Conservation (phyloP, 306 rosid genomes). For the Glycine soja region DNA sequence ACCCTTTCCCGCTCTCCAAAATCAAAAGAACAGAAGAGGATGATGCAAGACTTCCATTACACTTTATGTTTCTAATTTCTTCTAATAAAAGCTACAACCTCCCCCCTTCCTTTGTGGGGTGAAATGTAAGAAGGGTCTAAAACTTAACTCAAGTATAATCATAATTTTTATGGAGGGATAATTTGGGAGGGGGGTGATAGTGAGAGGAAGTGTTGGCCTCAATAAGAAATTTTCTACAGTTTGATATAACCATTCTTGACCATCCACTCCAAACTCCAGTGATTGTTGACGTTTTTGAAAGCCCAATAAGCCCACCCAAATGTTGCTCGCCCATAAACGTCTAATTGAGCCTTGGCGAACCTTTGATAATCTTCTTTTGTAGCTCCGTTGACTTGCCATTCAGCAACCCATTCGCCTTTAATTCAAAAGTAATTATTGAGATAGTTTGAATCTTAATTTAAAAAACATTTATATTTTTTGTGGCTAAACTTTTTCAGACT, state of each 20-base stretch:
- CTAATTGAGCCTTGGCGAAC: conserved; percentile 67
- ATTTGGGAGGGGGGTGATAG: background rate
- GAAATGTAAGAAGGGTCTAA: background rate
- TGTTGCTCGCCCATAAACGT: conserved; percentile 68
- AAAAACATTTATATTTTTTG: background rate
- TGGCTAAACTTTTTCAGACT: no score
- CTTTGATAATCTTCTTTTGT: conserved; percentile 65
- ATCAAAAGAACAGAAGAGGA: no score
- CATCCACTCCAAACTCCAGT: conserved; percentile 87
- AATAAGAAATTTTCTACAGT: conserved; percentile 42
- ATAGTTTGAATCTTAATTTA: background rate
- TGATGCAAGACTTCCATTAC: no score
- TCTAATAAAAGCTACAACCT: no score
- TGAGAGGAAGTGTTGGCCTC: background rate
- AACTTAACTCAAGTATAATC: background rate
- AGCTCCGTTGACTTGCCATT: conserved; percentile 64
- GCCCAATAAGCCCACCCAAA: conserved; percentile 93
- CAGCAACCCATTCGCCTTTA: conserved; percentile 84
- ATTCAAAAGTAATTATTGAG: background rate
- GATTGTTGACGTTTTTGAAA: conserved; percentile 64
- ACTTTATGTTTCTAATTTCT: no score
- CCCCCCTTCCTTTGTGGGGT: background rate
- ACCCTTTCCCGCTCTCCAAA: no score
- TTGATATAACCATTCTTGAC: conserved; percentile 70
- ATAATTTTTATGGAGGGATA: background rate